Evolutionary conservation across 768 basidiomycete genomes (phyloP), one percentile per base, ranked within the genome.

Genomic region (Calocybe gangraenosa): DNA sequence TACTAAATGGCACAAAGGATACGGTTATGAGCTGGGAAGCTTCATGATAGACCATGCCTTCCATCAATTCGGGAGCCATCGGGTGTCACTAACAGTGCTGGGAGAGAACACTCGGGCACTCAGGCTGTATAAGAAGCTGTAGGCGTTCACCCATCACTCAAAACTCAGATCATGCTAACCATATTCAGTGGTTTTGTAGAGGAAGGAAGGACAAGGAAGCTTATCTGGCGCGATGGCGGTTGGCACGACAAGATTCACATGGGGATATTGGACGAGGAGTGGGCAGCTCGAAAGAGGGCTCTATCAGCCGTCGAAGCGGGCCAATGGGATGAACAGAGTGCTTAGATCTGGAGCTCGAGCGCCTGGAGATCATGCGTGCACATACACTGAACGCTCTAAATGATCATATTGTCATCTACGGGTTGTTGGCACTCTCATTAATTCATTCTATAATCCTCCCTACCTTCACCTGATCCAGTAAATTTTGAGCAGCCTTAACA

Each of bases 11-110:
- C 54, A 59, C 10, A 58, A 61, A 14, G 73, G 73, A 0, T 74
- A 66, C 42, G 73, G 73, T 2, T 65, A 58, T 23, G 71, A 75
- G 40, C 63, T 63, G 37, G 65, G 66, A 39, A 53, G 52, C 23
- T 75, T 70, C 49, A 54, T 74, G 25, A 52, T 71, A 10, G 68
- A 72, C 22, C 59, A 73, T 44, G 60, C 61, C 18, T 76, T 76
- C 22, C 46, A 61, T 33, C 62, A 62, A 55, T 51, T 75, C 38
- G 63, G 57, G 20, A 43, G 73, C 50, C 68, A 71, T 34, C 66
- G 71, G 11, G 47, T 76, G 45, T 67, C 71, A 22, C 55, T 76
- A 41, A 58, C 53, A 1, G 69, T 71, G 35, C 56, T 67, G 37
- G 65, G 65, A 21, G 59, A 52, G 13, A 76, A 76, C 35, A 58